Base-by-base conservation (phyloP, 495 filamentous ascomycete genomes). In the Penicillium samsonianum region DNA sequence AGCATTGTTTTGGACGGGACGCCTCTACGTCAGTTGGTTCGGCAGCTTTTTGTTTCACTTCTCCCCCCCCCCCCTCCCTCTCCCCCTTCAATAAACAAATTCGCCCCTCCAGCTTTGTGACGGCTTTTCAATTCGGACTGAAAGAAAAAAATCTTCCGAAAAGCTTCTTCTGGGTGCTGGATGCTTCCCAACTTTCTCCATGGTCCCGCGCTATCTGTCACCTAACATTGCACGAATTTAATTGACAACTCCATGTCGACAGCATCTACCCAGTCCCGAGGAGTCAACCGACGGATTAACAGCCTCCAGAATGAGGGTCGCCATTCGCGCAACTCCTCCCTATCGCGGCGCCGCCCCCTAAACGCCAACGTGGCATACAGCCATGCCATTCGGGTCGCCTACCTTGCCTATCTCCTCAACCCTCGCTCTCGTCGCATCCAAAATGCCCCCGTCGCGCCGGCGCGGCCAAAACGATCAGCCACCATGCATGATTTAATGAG, bases 331-430 rank as follows among this genome's bases (percentile, higher is more conserved):
- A 80, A 77, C 58, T 73, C 71, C 53, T 87, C 84, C 45, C 65
- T 71, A 60, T 73, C 75, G 41, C 73, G 74, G 19, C 78, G 79
- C 55, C 78, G 77, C 26, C 71, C 74, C 26, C 71, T 87, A 48
- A 80, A 72, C 60, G 72, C 79, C 58, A 79, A 90, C 60, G 90
- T 96, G 74, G 92, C 90, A 70, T 96, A 92, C 76, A 87, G 84
- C 38, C 96, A 87, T 69, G 91, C 92, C 60, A 85, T 99, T 50
- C 89, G 95, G 50, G 86, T 90, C 63, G 92, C 95, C 62, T 97
- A 91, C 73, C 88, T 99, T 30, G 78, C 90, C 75, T 92, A 99
- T 72, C 87, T 98, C 26, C 86, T 99, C 49, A 89, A 96, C 65
- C 94, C 95, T 59, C 88, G 91, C 62, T 82, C 88, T 61, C 91